Conservation (phyloP, 352 stramenopile species). For the Thraustotheca clavata region DNA sequence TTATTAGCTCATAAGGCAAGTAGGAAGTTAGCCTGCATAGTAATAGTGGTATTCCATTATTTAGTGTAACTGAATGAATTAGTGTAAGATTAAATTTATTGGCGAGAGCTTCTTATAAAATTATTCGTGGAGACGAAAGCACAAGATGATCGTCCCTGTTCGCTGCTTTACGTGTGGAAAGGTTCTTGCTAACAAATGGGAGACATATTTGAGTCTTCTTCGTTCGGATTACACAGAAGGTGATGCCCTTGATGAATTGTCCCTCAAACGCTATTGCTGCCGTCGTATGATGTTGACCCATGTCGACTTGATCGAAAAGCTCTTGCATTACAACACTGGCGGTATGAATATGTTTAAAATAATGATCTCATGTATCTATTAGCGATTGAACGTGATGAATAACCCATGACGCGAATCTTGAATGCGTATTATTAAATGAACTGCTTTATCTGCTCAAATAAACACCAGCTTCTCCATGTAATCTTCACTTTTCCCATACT, state of each 20-base stretch:
- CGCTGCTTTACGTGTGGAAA: constrained; percentile 99
- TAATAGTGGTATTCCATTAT: no score
- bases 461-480: constrained; percentile 75
- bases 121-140: no score
- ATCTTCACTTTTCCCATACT: constrained; percentile 32
- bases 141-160: constrained; percentile 98
- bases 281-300: constrained; percentile 99
- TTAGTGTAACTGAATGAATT: no score
- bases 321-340: constrained; percentile 99
- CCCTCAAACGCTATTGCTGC: constrained; percentile 99
- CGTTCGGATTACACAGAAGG: constrained; percentile 96
- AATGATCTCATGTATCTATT: constrained; percentile 13
- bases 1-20: no score
- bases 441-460: constrained; percentile 30
- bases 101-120: no score
- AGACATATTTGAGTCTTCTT: constrained; percentile 97
- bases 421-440: background rate
- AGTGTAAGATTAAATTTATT: no score
- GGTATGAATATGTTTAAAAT: constrained; percentile 29
- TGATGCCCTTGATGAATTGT: constrained; percentile 96
- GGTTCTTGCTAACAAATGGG: constrained; percentile 99
- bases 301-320: constrained; percentile 99
- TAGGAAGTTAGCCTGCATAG: no score
- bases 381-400: constrained; percentile 64
- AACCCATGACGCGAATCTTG: background rate